Evolutionary conservation across 1,139 yeast genomes (phyloP), one percentile per base, ranked within the genome.

Genomic region (Hyphopichia buzzinii): DNA sequence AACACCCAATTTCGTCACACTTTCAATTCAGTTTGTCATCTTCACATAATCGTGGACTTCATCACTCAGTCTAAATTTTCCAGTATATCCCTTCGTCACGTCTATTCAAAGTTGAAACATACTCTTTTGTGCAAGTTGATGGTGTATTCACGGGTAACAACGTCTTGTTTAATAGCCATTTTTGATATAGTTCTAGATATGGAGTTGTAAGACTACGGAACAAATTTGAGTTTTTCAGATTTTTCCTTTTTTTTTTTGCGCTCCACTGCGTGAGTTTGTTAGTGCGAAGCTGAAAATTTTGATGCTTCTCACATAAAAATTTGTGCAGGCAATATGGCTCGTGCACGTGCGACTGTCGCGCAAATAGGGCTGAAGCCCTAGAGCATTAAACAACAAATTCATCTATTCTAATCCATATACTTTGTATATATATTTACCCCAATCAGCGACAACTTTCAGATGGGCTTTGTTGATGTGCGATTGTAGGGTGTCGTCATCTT

Each of bases 81-180:
- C n/a, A n/a, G n/a, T n/a, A 21, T n/a, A 25, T 25, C 13, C 12
- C 10, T 25, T 13, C 12, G 10, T 25, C 27, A 25, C 15, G 12
- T 11, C 13, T 8, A n/a, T n/a, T 14, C 11, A 13, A 17, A 15
- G 22, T 12, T 10, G 24, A 31, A n/a, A 84, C 94, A 74, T 82
- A 87, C 95, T 80, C 97, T 89, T 79, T 89, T 92, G 96, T 89
- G 96, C 77, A 92, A 79, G 90, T 94, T 92, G 77, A 94, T 90
- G 83, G 98, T 94, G 89, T 94, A 94, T 81, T 94, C 99, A 78
- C 99, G 96, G 73, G 98, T 87, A 77, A 94, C 97, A 76, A 89
- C 97, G 92, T 92, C 97, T 80, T 88, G 88, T 30, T 30, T 30
- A 74, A 88, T 80, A 76, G 97, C 97, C 81, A 88, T 85, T 77